Evolutionary conservation across 2,329 filamentous ascomycete genomes (phyloP).

Genomic region (Thermochaetoides dissita): DNA sequence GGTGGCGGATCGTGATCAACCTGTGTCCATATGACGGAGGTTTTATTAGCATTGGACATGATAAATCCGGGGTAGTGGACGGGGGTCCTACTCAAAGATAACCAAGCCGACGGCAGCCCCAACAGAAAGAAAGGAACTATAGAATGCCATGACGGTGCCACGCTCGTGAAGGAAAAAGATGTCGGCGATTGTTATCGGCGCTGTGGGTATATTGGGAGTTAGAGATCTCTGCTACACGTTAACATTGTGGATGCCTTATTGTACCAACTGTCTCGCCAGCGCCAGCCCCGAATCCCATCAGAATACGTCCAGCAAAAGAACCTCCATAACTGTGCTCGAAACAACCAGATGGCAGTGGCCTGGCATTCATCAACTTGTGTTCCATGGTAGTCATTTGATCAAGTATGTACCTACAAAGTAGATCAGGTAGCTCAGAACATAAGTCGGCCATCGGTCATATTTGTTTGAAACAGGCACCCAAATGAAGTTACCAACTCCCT

Average conservation of each 20-base stretch:
- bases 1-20: constrained; percentile 32
- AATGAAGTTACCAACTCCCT: constrained; percentile 32
- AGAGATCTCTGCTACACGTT: no score
- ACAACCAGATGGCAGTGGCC: constrained; percentile 28
- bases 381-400: no score
- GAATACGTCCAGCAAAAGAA: constrained; percentile 32
- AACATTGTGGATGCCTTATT: no score
- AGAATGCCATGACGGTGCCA: constrained; percentile 34
- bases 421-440: constrained; percentile 29
- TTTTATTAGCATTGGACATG: no score
- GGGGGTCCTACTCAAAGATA: constrained; percentile 23
- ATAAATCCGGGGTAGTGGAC: not conserved
- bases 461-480: constrained; percentile 34
- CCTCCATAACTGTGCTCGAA: constrained; percentile 27
- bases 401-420: constrained; percentile 20
- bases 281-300: constrained; percentile 39
- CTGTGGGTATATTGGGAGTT: not conserved
- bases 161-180: constrained; percentile 44
- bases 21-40: constrained; percentile 11
- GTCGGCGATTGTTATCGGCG: constrained; percentile 38
- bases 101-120: constrained; percentile 30
- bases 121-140: constrained; percentile 26
- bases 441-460: constrained; percentile 29
- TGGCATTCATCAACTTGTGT: not conserved
- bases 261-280: constrained; percentile 34